Evolutionary conservation across 1,284 basidiomycete species (phyloP).

Genomic region (Nidula niveotomentosa): DNA sequence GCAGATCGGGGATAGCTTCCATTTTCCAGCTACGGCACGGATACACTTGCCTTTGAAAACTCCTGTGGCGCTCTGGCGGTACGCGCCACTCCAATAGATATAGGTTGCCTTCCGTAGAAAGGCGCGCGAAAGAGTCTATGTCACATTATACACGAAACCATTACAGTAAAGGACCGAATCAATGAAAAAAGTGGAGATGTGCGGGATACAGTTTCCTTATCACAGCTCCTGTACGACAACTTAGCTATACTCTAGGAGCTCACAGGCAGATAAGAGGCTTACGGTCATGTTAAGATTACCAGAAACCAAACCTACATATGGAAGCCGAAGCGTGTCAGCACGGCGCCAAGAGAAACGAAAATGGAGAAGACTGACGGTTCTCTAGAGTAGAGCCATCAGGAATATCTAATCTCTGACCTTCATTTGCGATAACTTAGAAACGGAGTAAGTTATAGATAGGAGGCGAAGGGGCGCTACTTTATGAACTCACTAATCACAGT

Average conservation of each 20-base stretch:
- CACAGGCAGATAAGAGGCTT: conserved; percentile 15
- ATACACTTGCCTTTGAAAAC: no score
- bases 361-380: conserved; percentile 57
- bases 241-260: not conserved
- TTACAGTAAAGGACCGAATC: no score
- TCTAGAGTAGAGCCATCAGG: conserved; percentile 88
- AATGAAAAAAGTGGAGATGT: no score
- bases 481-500: conserved; percentile 62
- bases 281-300: conserved; percentile 56
- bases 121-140: no score
- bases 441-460: conserved; percentile 1
- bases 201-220: no score
- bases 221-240: no score
- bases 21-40: no score
- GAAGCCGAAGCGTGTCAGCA: not conserved
- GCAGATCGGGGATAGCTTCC: no score
- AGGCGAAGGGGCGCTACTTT: not conserved
- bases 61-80: no score
- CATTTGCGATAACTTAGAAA: conserved; percentile 58
- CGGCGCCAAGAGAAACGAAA: conserved; percentile 1
- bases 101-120: no score
- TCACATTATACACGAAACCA: no score
- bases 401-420: conserved; percentile 87
- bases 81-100: no score
- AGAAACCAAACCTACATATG: conserved; percentile 38